Evolutionary conservation across 2,329 filamentous ascomycete species (phyloP), one percentile per base, ranked within the genome.

Genomic region (Pochonia chlamydosporia): DNA sequence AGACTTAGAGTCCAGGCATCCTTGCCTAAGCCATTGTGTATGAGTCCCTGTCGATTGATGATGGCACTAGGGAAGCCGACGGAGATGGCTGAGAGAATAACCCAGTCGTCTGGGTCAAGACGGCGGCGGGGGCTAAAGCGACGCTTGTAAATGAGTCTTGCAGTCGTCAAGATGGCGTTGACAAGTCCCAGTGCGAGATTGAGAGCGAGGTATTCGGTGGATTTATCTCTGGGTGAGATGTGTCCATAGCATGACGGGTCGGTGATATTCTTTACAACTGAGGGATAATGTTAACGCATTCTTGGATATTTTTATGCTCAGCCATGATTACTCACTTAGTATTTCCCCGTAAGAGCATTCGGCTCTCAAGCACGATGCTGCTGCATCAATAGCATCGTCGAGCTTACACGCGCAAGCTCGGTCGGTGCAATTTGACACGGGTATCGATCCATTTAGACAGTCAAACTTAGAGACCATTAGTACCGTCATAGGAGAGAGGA

Each of bases 1-100:
- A 64, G 58, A 0, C 63, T 49, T 3, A 76, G 50, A 3, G 68
- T 71, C 72, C 72, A 76, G 10, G 75, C 63, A 46, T 76, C 73
- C 40, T 52, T 63, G 13, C 73, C 71, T 10, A 75, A 57, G 7
- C 74, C 74, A 44, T 67, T 57, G 39, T 59, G 49, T 4, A 52
- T 52, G 10, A 59, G 50, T n/a, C 62, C 59, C 13, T 58, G 46
- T 5, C 57, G 49, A 47, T 62, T 58, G 46, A 68, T 57, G 9
- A 62, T 51, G 11, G 59, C 59, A 21, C 53, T 52, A 6, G 61
- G 61, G 6, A 47, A 54, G 7, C 59, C 59, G 11, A 53, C 45
- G 30, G 53, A 9, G 18, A 62, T 43, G 8, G 58, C 52, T 11
- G 53, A 16, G 18, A 64, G 40, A 33, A 63, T 57, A 33, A 61